phyloP scores from a whole-genome alignment of 2,329 filamentous ascomycete genomes.

The Penicillium glabrum region DNA sequence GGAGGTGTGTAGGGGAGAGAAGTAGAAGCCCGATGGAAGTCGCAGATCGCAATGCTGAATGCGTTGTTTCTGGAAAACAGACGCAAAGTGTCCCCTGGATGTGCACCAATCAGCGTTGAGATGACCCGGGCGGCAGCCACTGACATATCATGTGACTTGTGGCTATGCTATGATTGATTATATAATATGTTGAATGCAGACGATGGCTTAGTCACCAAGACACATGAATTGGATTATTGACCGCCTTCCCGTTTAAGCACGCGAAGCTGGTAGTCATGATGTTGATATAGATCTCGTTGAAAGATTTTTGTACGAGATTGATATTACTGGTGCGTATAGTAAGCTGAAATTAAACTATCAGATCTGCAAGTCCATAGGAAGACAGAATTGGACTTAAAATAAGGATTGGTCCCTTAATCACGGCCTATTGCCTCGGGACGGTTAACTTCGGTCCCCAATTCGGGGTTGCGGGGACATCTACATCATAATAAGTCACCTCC shows the following conservation, averaged over 20 bases:
- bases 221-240: not conserved
- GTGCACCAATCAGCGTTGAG: constrained; percentile 14
- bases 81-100: constrained; percentile 37
- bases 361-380: not conserved
- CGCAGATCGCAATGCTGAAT: constrained; percentile 23
- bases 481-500: constrained; percentile 11
- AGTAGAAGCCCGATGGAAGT: constrained; percentile 12
- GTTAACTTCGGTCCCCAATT: constrained; percentile 27
- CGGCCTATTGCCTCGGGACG: constrained; percentile 16
- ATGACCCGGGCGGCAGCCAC: not conserved
- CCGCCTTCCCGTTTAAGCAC: not conserved
- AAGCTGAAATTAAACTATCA: not conserved
- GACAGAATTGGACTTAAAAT: not conserved
- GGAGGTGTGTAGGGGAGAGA: constrained; percentile 5
- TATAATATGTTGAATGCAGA: not conserved
- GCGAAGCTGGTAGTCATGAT: not conserved
- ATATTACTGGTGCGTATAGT: not conserved
- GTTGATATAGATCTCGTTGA: not conserved
- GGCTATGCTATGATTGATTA: constrained; percentile 12
- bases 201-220: not conserved
- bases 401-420: not conserved
- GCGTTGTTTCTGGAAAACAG: constrained; percentile 23
- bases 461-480: constrained; percentile 21
- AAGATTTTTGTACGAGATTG: not conserved
- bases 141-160: not conserved